Percentiles rank a stretch among this genome's conserved stretches.
Conservation (phyloP, 2,329 filamentous ascomycete genomes). For the Fusarium floridanum region DNA sequence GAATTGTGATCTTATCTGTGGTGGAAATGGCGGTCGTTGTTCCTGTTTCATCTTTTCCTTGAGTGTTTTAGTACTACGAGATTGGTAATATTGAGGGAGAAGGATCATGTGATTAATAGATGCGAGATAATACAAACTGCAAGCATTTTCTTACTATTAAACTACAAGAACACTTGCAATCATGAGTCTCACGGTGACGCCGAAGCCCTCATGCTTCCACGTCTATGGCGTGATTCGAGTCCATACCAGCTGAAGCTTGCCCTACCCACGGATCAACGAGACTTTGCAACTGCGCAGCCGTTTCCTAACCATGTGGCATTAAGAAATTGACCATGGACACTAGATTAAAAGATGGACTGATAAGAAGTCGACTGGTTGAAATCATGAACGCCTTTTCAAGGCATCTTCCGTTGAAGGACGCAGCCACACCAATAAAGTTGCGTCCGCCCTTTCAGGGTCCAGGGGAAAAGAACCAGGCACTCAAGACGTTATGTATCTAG, state of each 20-base stretch:
- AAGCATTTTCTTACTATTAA: neutral
- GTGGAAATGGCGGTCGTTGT: neutral
- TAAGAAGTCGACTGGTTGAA: neutral
- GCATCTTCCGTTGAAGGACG: neutral
- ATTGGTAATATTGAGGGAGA: neutral
- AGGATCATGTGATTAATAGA: neutral
- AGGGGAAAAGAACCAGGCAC: neutral
- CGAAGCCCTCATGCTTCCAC: neutral
- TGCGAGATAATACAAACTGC: neutral
- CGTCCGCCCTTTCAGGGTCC: neutral
- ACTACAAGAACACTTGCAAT: neutral
- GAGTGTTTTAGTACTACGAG: neutral
- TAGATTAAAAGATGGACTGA: neutral
- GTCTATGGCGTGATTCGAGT: neutral
- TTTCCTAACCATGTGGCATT: neutral
- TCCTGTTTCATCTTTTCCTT: neutral
- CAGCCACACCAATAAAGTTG: neutral
- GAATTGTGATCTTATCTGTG: neutral
- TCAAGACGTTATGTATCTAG: neutral
- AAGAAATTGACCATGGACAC: neutral
- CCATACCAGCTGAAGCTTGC: neutral
- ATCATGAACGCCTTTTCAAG: neutral
- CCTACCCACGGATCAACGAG: neutral
- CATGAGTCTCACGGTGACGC: neutral
- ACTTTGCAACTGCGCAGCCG: neutral